phyloP scores from a whole-genome alignment of 1,284 basidiomycete species.

The Microbotryum saponariae region DNA sequence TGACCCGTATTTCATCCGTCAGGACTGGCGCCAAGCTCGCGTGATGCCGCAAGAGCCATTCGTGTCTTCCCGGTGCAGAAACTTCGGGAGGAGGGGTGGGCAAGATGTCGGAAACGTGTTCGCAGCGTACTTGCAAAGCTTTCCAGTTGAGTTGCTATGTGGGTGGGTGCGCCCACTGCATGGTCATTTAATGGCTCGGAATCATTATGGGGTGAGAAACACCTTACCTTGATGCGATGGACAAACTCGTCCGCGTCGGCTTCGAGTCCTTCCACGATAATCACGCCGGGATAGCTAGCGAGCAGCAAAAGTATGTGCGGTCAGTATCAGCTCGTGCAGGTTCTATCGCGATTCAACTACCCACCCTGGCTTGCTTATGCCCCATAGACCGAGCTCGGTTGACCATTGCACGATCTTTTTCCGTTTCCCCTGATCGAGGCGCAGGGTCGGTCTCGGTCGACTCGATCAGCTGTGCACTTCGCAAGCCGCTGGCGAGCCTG shows the following conservation, averaged over 20 bases:
- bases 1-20: slow-evolving; percentile 13
- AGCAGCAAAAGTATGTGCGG: background rate
- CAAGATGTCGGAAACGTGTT: slow-evolving; percentile 3
- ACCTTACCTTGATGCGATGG: slow-evolving; percentile 17
- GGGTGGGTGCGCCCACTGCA: background rate
- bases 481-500: background rate
- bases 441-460: background rate
- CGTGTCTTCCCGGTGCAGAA: background rate
- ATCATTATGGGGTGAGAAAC: background rate
- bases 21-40: slow-evolving; percentile 15
- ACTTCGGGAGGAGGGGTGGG: background rate
- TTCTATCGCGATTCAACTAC: background rate
- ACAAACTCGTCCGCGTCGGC: slow-evolving; percentile 25
- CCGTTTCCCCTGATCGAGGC: slow-evolving; percentile 11
- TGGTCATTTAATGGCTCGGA: background rate
- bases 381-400: slow-evolving; percentile 16
- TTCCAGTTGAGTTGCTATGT: slow-evolving; percentile 29
- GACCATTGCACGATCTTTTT: slow-evolving; percentile 23
- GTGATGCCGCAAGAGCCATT: slow-evolving; percentile 12
- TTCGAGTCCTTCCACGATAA: slow-evolving; percentile 19
- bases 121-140: slow-evolving; percentile 29
- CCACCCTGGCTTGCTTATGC: slow-evolving; percentile 24
- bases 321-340: background rate
- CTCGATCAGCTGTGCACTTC: background rate
- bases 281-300: slow-evolving; percentile 26